Base-by-base conservation (phyloP, 1,139 yeast species). In the Protomyces arabidopsidicola region DNA sequence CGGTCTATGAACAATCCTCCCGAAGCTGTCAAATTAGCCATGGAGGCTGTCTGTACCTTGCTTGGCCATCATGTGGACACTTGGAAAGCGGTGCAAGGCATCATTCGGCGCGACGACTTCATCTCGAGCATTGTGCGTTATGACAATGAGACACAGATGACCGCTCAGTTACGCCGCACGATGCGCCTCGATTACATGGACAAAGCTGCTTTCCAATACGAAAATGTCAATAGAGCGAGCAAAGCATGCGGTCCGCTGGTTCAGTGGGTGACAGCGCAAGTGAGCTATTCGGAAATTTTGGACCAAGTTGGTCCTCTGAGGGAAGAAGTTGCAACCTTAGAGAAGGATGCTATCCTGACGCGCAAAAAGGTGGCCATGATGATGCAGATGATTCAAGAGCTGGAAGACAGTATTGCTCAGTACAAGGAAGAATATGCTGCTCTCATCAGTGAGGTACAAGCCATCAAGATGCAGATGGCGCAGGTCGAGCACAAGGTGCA, bases 1-100 rank as follows among this genome's bases (percentile, higher is more conserved):
- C 78, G 97, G 71, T 87, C 97, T 45, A 88, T 93, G 95, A 75
- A 83, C 3, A 89, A 90, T 67, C 98, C 98, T 0, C 98, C 98
- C 0, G 86, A 84, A 10, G 87, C 95, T 0, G 95, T 93, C 2
- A 90, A 89, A 70, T 75, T 88, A 73, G 86, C 96, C 0, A 77
- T 93, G 78, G 98, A 93, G 70, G 87, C 96, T 1, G 97, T 93
- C 0, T 90, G 97, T 75, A 80, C 83, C 1, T 74, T 93, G 42
- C 74, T 93, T 24, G 97, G 97, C 0, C 86, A 85, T 71, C 78
- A 82, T n/a, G 87, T 84, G 0, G 70, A 71, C 14, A 75, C 81
- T 0, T 91, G 98, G 98, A 81, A 88, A 68, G 95, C 90, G 67
- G 96, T 91, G 1, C 95, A 89, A 70, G 78, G 80, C n/a, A 81